These are phyloP conservation scores for Pulveroboletus frians DNA, from an alignment of 768 basidiomycete genomes.

Conservation along the genomic window DNA sequence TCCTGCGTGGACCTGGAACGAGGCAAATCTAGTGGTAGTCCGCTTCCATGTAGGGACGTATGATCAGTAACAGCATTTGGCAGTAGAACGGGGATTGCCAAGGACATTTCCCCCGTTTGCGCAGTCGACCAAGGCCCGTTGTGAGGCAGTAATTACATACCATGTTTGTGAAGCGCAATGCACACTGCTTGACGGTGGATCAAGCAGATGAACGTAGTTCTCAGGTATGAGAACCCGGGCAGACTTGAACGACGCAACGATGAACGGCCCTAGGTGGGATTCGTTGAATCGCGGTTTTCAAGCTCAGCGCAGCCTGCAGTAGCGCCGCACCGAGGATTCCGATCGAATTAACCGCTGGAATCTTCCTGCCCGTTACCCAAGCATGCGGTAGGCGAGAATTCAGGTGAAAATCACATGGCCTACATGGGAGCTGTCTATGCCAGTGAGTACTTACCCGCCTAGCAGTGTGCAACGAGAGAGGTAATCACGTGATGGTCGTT, in stretches of 20 bases:
- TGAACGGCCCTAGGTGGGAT: not conserved
- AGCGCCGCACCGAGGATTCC: conserved; percentile 17
- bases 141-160: not conserved
- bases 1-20: not conserved
- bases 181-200: not conserved
- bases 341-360: conserved; percentile 12
- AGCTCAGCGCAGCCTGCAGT: conserved; percentile 10
- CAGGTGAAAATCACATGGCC: too few relatives aligned
- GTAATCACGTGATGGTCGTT: not conserved
- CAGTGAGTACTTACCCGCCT: too few relatives aligned
- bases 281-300: conserved; percentile 20
- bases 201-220: not conserved
- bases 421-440: too few relatives aligned
- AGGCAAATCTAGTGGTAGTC: conserved; percentile 1
- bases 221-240: not conserved
- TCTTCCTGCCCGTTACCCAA: not conserved
- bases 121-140: not conserved
- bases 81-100: not conserved
- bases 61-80: not conserved
- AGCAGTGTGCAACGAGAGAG: too few relatives aligned
- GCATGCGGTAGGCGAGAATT: too few relatives aligned
- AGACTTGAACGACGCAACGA: too few relatives aligned
- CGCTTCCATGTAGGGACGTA: conserved; percentile 4
- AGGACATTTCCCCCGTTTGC: not conserved
- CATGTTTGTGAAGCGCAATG: conserved; percentile 1